These are phyloP conservation scores for Colletotrichum sublineola DNA, from an alignment of 2,329 filamentous ascomycete genomes.

Conservation along the genomic window DNA sequence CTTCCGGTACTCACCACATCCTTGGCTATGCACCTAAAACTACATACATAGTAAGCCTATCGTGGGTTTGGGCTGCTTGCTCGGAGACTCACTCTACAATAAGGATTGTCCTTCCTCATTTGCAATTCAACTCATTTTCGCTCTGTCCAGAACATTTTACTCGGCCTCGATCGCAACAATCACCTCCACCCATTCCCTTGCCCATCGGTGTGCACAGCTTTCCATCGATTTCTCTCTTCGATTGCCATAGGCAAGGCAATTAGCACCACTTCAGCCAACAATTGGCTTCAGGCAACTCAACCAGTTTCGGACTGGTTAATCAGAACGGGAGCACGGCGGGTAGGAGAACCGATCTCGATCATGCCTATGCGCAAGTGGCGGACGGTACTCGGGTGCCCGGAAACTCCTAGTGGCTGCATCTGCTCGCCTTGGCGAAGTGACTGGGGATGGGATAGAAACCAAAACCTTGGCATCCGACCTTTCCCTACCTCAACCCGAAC, in stretches of 20 bases:
- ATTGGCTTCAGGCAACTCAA: background rate
- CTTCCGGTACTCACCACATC: slow-evolving; percentile 27
- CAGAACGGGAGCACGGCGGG: background rate
- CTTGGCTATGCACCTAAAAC: slow-evolving; percentile 24
- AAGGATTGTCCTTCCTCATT: background rate
- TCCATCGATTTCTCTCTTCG: background rate
- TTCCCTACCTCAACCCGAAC: slow-evolving; percentile 13
- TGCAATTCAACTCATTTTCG: slow-evolving; percentile 1
- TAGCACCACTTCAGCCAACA: background rate
- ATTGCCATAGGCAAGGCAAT: background rate
- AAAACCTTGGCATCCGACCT: slow-evolving; percentile 40
- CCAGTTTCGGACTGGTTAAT: background rate
- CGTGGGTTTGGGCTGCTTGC: slow-evolving; percentile 14
- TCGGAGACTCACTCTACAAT: slow-evolving; percentile 9
- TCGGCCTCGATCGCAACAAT: background rate
- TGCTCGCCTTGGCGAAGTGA: background rate
- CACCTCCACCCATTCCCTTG: background rate
- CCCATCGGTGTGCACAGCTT: background rate
- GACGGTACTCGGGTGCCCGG: slow-evolving; percentile 25
- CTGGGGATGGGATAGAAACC: slow-evolving; percentile 24
- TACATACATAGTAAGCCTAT: background rate
- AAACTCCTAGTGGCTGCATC: slow-evolving; percentile 15
- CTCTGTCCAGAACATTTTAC: slow-evolving; percentile 1
- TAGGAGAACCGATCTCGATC: slow-evolving; percentile 31
- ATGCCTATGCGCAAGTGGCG: slow-evolving; percentile 26